Conservation (phyloP, 768 basidiomycete genomes). For the Saitozyma podzolica region DNA sequence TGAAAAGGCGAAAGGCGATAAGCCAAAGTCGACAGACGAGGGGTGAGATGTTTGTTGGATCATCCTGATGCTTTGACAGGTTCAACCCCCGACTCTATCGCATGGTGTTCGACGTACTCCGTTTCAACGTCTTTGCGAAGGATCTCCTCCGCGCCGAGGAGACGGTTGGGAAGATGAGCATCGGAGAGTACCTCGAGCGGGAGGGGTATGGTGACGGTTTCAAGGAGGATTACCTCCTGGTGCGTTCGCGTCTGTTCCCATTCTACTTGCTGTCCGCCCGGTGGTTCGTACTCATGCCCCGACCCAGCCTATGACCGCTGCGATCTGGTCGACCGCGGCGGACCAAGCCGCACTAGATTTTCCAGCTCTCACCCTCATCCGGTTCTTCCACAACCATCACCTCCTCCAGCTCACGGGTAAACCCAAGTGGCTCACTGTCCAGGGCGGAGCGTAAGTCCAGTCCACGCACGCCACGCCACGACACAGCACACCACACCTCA, state of each 20-base stretch:
- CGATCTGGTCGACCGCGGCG: constrained; percentile 76
- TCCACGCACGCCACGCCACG: not conserved
- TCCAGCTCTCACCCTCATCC: constrained; percentile 68
- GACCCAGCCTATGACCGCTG: constrained; percentile 70
- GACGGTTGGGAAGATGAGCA: constrained; percentile 48
- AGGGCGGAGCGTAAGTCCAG: constrained; percentile 65
- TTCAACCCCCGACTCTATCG: constrained; percentile 49
- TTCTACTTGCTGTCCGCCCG: not conserved
- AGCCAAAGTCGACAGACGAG: not conserved
- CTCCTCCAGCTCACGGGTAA: constrained; percentile 70
- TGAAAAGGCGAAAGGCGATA: not conserved
- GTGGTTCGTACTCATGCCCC: not conserved
- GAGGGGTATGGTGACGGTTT: constrained; percentile 70
- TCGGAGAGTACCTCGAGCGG: constrained; percentile 63
- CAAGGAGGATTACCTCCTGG: constrained; percentile 72
- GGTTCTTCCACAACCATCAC: constrained; percentile 73
- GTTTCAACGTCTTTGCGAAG: constrained; percentile 71
- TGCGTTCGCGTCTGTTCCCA: constrained; percentile 47
- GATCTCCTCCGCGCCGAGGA: constrained; percentile 53
- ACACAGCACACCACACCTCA: not conserved
- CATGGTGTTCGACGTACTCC: constrained; percentile 54
- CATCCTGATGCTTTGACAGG: constrained; percentile 11
- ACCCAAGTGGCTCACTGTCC: constrained; percentile 70
- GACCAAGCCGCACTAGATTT: constrained; percentile 69
- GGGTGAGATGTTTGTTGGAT: not conserved